Conservation (phyloP, 2,329 filamentous ascomycete genomes). For the Colletotrichum chlorophyti region DNA sequence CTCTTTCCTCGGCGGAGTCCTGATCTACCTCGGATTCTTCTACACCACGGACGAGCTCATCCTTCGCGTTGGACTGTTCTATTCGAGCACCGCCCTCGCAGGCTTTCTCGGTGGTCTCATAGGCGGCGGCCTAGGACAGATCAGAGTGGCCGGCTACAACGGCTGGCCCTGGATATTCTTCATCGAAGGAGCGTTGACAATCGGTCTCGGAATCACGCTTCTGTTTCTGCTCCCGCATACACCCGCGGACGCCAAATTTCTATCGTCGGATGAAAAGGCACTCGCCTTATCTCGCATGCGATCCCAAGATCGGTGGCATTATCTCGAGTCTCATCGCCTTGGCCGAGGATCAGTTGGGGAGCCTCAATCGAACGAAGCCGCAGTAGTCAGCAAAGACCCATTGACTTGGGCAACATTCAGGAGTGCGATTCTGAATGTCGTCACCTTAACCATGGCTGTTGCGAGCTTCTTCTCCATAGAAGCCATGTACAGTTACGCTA, state of each 20-base stretch:
- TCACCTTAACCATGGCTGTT: conserved; percentile 31
- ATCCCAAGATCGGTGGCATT: conserved; percentile 15
- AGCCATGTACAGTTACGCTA: conserved; percentile 31
- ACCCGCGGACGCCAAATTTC: conserved; percentile 19
- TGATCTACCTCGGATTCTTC: conserved; percentile 36
- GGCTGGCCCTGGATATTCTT: conserved; percentile 32
- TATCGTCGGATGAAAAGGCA: neutral
- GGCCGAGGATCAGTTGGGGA: neutral
- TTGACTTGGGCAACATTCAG: neutral
- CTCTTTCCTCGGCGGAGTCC: conserved; percentile 33
- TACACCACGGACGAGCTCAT: conserved; percentile 33
- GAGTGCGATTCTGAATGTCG: conserved; percentile 30
- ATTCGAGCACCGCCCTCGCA: conserved; percentile 28
- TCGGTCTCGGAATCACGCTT: conserved; percentile 4
- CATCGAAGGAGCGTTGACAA: conserved; percentile 25
- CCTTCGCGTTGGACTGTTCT: conserved; percentile 34
- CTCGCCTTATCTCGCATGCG: conserved; percentile 12
- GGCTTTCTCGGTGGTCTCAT: conserved; percentile 26
- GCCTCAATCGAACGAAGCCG: neutral
- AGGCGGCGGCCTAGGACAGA: conserved; percentile 17
- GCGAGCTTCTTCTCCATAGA: conserved; percentile 34
- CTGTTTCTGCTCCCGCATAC: conserved; percentile 21
- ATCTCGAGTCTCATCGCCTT: neutral
- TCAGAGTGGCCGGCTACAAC: conserved; percentile 7
- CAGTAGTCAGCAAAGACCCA: neutral